phyloP scores from a whole-genome alignment of 2,329 filamentous ascomycete genomes.

The Penicillium sp. region DNA sequence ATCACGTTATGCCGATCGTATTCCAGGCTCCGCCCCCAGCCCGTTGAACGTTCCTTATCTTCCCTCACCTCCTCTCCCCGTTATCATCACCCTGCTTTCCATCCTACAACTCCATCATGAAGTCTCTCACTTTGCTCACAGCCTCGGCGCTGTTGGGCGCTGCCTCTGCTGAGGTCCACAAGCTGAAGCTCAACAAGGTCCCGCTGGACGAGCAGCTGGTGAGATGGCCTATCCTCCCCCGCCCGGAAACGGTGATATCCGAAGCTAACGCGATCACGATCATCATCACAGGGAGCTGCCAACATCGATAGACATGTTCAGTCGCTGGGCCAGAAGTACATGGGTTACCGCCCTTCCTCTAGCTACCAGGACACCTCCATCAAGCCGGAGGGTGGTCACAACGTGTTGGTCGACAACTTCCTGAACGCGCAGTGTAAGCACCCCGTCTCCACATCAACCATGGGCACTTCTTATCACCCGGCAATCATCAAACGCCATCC shows the following conservation, averaged over 20 bases:
- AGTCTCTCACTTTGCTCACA: slow-evolving; percentile 77
- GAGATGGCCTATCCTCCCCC: slow-evolving; percentile 43
- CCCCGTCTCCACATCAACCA: not conserved
- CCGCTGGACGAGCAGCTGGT: slow-evolving; percentile 90
- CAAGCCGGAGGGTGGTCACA: slow-evolving; percentile 67
- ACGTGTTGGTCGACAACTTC: slow-evolving; percentile 93
- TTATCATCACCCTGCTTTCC: slow-evolving; percentile 19
- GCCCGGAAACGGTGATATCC: slow-evolving; percentile 5
- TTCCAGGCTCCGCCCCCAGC: slow-evolving; percentile 25
- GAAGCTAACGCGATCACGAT: slow-evolving; percentile 10
- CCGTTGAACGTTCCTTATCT: slow-evolving; percentile 28
- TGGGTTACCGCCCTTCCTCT: slow-evolving; percentile 69
- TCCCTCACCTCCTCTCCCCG: slow-evolving; percentile 20
- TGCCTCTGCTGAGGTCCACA: slow-evolving; percentile 84
- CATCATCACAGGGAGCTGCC: slow-evolving; percentile 62
- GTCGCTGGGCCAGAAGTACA: slow-evolving; percentile 92
- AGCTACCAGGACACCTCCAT: slow-evolving; percentile 71
- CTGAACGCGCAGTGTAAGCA: slow-evolving; percentile 94
- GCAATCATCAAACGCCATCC: not conserved
- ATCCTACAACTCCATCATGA: slow-evolving; percentile 61
- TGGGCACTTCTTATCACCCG: not conserved
- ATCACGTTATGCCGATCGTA: slow-evolving; percentile 25
- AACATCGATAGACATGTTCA: slow-evolving; percentile 80
- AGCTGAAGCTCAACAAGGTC: slow-evolving; percentile 97
- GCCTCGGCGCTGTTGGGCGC: slow-evolving; percentile 78